Base-by-base conservation (phyloP, 1,139 yeast genomes). In the Oligophagozyma castellii region DNA sequence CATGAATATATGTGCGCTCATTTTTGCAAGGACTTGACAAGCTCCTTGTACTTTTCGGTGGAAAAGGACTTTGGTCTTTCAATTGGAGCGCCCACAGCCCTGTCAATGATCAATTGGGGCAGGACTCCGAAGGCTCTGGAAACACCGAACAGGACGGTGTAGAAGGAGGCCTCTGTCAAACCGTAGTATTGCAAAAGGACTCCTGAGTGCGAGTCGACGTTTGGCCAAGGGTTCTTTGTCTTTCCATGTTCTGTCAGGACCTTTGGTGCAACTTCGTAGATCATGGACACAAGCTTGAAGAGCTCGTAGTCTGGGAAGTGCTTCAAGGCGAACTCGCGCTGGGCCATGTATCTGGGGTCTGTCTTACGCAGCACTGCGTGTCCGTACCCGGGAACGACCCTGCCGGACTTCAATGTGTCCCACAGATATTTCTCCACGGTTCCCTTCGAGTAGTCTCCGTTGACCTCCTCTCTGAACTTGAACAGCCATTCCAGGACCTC, bases 211-310 rank as follows among this genome's bases (percentile, higher is more conserved):
- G 95, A 81, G 64, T 86, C 96, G 49, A 86, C 96, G 61, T 86
- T 86, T 62, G 96, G 96, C 89, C 89, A 84, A 65, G 95, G 95
- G 73, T 84, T 86, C 74, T 83, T 81, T 56, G 95, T 84, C 73
- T 86, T 86, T 62, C 96, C 96, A 63, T 86, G 96, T 67, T 83
- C 72, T 55, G 92, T 78, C 58, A 86, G 71, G 39, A 86, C 96
- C 50, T 72, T 78, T 58, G 96, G 96, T 40, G 95, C 96, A 54
- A 86, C 89, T 59, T 84, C 86, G 62, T 84, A 83, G 47, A 84
- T 78, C 63, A 77, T 72, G 35, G 92, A 75, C 37, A 84, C 96
- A 50, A 84, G 72, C 65, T 78, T 74, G 73, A 83, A 84, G 62
- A 78, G 64, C 53, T 80, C 94, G 63, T 81, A 80, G 63, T 86